A percentile compares a stretch with the other conserved stretches of the same genome.
These are phyloP conservation scores for Hypoxylon sp. DNA, from an alignment of 2,329 filamentous ascomycete species.

Conservation along the genomic window DNA sequence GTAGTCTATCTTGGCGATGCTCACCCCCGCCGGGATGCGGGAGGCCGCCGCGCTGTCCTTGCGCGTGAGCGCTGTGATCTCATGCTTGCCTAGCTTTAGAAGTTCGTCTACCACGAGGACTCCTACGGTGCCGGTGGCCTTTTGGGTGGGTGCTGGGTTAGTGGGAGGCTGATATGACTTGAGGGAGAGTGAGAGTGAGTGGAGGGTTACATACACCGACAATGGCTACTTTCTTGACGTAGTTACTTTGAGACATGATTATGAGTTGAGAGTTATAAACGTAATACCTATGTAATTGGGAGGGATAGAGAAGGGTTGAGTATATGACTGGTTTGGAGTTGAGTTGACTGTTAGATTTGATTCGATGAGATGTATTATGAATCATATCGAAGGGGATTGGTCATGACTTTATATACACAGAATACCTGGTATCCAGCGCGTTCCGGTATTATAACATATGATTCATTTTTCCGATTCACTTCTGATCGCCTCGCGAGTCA, in stretches of 20 bases:
- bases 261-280: too few relatives aligned
- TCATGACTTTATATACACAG: constrained; percentile 13
- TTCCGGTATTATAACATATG: too few relatives aligned
- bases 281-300: too few relatives aligned
- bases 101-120: constrained; percentile 51
- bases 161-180: background rate
- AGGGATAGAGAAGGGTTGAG: too few relatives aligned
- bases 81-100: constrained; percentile 57
- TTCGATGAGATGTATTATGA: background rate
- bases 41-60: constrained; percentile 48
- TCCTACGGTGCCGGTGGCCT: constrained; percentile 56
- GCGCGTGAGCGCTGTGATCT: constrained; percentile 61
- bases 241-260: constrained; percentile 44
- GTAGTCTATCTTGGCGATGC: constrained; percentile 55
- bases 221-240: constrained; percentile 55
- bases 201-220: constrained; percentile 53
- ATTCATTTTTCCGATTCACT: background rate
- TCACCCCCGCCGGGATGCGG: constrained; percentile 55
- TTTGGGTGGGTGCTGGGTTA: constrained; percentile 11
- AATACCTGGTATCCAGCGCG: background rate
- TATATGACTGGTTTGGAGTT: too few relatives aligned
- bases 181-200: background rate
- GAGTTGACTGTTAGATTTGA: background rate
- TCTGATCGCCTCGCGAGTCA: too few relatives aligned
- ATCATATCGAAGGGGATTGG: background rate